These are phyloP conservation scores for Penicillium freii DNA, from an alignment of 2,329 filamentous ascomycete genomes.

Conservation along the genomic window DNA sequence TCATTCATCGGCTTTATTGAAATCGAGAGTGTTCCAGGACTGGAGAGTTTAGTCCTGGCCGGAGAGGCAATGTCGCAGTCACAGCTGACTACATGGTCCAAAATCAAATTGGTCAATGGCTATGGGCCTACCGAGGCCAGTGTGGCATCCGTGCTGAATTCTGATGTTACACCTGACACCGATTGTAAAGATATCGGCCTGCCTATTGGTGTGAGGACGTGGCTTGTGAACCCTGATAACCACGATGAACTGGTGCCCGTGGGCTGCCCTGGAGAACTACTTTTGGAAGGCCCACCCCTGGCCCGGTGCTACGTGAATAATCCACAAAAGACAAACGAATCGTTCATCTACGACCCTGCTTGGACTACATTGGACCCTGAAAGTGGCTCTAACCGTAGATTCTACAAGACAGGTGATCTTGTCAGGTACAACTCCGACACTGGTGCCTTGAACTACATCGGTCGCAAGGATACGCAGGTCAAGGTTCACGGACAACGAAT, in stretches of 20 bases:
- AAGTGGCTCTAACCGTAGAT: slow-evolving; percentile 25
- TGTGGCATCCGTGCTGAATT: slow-evolving; percentile 37
- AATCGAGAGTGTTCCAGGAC: slow-evolving; percentile 43
- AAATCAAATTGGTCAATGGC: slow-evolving; percentile 41
- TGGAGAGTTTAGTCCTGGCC: slow-evolving; percentile 45
- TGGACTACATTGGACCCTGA: slow-evolving; percentile 49
- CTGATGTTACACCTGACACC: slow-evolving; percentile 29
- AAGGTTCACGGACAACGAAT: slow-evolving; percentile 66
- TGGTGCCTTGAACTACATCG: slow-evolving; percentile 46
- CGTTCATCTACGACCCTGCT: slow-evolving; percentile 57
- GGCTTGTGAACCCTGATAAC: slow-evolving; percentile 43
- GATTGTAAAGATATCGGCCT: slow-evolving; percentile 39
- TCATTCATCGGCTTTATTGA: slow-evolving; percentile 53
- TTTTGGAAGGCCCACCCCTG: slow-evolving; percentile 53
- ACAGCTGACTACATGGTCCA: slow-evolving; percentile 39
- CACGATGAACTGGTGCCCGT: slow-evolving; percentile 45
- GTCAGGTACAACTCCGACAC: slow-evolving; percentile 39
- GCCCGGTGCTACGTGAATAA: slow-evolving; percentile 62
- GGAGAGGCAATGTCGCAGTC: slow-evolving; percentile 51
- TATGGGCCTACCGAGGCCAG: slow-evolving; percentile 48
- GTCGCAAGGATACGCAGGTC: slow-evolving; percentile 66
- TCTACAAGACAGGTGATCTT: slow-evolving; percentile 45
- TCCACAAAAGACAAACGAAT: slow-evolving; percentile 55
- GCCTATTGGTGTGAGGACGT: slow-evolving; percentile 35
- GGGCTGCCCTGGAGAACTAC: slow-evolving; percentile 38